Evolutionary conservation across 2,329 filamentous ascomycete genomes (phyloP), one percentile per base, ranked within the genome.

Genomic region (Rutstroemia sp.): DNA sequence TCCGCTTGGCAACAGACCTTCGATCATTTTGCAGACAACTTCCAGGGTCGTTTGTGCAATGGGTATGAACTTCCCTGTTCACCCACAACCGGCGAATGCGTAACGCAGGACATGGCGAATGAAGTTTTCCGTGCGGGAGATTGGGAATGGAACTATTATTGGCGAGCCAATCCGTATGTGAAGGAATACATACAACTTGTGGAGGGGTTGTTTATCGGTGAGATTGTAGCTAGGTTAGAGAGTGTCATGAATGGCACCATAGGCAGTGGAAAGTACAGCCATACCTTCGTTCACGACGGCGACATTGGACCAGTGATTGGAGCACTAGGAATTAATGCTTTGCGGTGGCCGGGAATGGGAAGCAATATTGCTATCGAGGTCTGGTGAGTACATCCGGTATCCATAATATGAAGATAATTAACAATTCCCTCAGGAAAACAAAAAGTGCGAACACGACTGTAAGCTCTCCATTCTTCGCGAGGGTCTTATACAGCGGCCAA

Each of bases 71-170:
- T 73, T 0, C 71, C 71, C 0, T 73, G 71, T 56, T 64, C 64
- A 42, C 4, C 68, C 1, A 56, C 57, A 0, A 64, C 72, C 48
- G 55, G 57, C 0, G 54, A 62, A 3, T 73, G 71, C 51, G 70
- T 70, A n/a, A 72, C 64, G 0, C 58, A 44, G 34, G 54, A 62
- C 0, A 68, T 71, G 58, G 71, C 68, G 0, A 54, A 72, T 1
- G 67, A 71, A 51, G 70, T 70, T 8, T 73, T 73, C 60, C 70
- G 71, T 30, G 71, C 70, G 1, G 71, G 71, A 5, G 71, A 73
- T 48, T 73, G 71, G 71, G 70, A 72, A 52, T 73, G 70, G 68
- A 73, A 73, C 48, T 73, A 72, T 60, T 72, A 69, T 60, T 73
- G 69, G 70, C 67, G 71, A 7, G 59, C 60, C 3, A 72, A 69